phyloP scores from a whole-genome alignment of 768 basidiomycete species.

The Phylloporus scabripes region DNA sequence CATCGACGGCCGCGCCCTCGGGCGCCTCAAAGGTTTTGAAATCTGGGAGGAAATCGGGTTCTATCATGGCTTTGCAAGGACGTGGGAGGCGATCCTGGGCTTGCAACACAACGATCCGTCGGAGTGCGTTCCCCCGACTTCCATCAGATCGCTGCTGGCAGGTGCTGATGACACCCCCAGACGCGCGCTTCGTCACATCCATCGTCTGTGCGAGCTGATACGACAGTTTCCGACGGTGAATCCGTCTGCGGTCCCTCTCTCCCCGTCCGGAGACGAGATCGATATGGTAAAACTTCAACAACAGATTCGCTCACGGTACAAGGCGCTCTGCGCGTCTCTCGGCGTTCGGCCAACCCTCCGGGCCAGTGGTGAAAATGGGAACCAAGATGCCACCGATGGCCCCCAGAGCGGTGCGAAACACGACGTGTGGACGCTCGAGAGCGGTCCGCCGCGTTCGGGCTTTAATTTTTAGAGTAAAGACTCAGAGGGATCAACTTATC shows the following conservation, averaged over 20 bases:
- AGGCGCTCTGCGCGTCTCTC: constrained; percentile 75
- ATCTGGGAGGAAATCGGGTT: constrained; percentile 97
- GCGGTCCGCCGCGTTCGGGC: too few relatives aligned
- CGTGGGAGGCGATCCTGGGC: constrained; percentile 56
- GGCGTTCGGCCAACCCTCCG: constrained; percentile 53
- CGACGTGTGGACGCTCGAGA: too few relatives aligned
- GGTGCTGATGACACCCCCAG: constrained; percentile 31
- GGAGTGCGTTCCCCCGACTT: background rate
- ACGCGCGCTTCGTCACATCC: constrained; percentile 57
- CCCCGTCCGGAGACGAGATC: constrained; percentile 36
- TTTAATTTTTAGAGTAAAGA: too few relatives aligned
- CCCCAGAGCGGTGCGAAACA: too few relatives aligned
- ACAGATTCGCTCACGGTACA: constrained; percentile 85
- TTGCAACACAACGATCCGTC: constrained; percentile 46
- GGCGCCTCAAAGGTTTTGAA: constrained; percentile 86
- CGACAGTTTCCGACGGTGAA: constrained; percentile 73
- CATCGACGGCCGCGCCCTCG: constrained; percentile 87
- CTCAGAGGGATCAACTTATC: too few relatives aligned
- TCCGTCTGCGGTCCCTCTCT: constrained; percentile 37
- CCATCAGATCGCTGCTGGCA: background rate
- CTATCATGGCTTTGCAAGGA: constrained; percentile 77
- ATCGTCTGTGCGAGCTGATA: constrained; percentile 65
- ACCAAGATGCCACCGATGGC: too few relatives aligned
- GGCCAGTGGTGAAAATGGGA: constrained; percentile 6
- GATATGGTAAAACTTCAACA: constrained; percentile 76